These are phyloP conservation scores for Herpotrichia juniperi DNA, from an alignment of 2,329 filamentous ascomycete species.

Conservation along the genomic window DNA sequence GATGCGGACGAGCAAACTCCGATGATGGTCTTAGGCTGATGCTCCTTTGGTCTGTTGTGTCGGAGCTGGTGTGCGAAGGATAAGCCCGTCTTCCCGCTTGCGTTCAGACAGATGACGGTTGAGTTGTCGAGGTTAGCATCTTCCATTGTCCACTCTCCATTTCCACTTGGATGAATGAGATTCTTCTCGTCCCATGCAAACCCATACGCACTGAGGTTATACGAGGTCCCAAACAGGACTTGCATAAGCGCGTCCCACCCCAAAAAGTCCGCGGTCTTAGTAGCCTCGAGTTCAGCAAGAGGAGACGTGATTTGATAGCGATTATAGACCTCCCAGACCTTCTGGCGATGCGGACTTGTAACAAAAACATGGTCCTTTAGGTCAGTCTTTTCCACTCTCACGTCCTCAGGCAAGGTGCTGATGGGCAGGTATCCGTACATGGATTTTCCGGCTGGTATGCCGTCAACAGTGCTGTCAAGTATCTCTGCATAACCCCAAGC, in stretches of 20 bases:
- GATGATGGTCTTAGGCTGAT: slow-evolving; percentile 22
- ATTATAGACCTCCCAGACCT: slow-evolving; percentile 55
- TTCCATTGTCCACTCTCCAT: slow-evolving; percentile 21
- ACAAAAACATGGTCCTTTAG: slow-evolving; percentile 44
- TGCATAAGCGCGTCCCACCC: slow-evolving; percentile 27
- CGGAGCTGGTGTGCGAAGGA: slow-evolving; percentile 24
- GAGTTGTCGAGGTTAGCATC: slow-evolving; percentile 23
- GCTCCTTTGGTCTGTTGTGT: slow-evolving; percentile 19
- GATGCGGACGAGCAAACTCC: slow-evolving; percentile 26
- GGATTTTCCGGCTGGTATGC: slow-evolving; percentile 40
- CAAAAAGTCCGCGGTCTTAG: slow-evolving; percentile 9
- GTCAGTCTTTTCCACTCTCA: slow-evolving; percentile 42
- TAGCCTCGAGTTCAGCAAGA: slow-evolving; percentile 11
- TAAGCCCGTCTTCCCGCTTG: slow-evolving; percentile 28
- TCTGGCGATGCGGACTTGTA: slow-evolving; percentile 42
- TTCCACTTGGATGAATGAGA: slow-evolving; percentile 20
- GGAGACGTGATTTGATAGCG: slow-evolving; percentile 38
- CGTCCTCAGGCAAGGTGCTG: slow-evolving; percentile 44
- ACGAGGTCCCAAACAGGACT: slow-evolving; percentile 21
- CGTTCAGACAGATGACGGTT: slow-evolving; percentile 25
- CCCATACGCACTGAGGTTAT: slow-evolving; percentile 21
- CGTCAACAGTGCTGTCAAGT: slow-evolving; percentile 47
- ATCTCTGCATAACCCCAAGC: slow-evolving; percentile 58
- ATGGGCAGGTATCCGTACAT: slow-evolving; percentile 56
- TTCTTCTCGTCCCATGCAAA: slow-evolving; percentile 25